These are phyloP conservation scores for Apophysomyces ossiformis DNA, from an alignment of 371 early-diverging fungal species.

Conservation along the genomic window DNA sequence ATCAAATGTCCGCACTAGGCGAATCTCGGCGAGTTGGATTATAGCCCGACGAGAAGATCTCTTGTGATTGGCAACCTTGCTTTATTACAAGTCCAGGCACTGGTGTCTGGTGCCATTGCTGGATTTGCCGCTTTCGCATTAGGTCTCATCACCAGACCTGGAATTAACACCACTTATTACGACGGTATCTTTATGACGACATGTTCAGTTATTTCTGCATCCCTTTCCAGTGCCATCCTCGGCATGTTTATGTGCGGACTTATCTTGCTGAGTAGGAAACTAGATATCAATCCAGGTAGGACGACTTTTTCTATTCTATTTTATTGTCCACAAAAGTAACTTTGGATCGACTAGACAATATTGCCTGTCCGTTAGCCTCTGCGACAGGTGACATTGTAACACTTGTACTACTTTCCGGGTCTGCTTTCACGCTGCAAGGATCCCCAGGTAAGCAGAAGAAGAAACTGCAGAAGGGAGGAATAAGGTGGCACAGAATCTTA, in stretches of 20 bases:
- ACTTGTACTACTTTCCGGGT: constrained; percentile 57
- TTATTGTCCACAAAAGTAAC: constrained; percentile 21
- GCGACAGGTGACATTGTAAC: constrained; percentile 72
- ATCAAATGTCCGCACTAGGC: constrained; percentile 42
- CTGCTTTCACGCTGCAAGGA: constrained; percentile 47
- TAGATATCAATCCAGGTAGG: constrained; percentile 79
- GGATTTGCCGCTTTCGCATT: constrained; percentile 70
- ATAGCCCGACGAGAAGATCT: constrained; percentile 46
- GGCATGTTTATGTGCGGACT: constrained; percentile 74
- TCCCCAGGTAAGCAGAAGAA: constrained; percentile 47
- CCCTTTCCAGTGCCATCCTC: constrained; percentile 73
- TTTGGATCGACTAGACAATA: constrained; percentile 52
- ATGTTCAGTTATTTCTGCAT: constrained; percentile 70
- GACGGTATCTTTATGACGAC: constrained; percentile 73
- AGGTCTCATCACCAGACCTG: constrained; percentile 61
- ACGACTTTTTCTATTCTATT: constrained; percentile 39
- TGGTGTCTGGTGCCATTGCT: constrained; percentile 71
- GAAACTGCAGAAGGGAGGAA: constrained; percentile 1
- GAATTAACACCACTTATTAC: constrained; percentile 38
- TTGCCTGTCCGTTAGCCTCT: constrained; percentile 69
- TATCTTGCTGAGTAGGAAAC: constrained; percentile 63
- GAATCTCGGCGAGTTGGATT: constrained; percentile 69
- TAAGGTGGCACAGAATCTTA: constrained; percentile 14
- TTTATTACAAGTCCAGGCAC: constrained; percentile 71
- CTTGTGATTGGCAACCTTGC: constrained; percentile 71